Conservation (phyloP, 305 asterid genomes). For the Salvia sclarea region DNA sequence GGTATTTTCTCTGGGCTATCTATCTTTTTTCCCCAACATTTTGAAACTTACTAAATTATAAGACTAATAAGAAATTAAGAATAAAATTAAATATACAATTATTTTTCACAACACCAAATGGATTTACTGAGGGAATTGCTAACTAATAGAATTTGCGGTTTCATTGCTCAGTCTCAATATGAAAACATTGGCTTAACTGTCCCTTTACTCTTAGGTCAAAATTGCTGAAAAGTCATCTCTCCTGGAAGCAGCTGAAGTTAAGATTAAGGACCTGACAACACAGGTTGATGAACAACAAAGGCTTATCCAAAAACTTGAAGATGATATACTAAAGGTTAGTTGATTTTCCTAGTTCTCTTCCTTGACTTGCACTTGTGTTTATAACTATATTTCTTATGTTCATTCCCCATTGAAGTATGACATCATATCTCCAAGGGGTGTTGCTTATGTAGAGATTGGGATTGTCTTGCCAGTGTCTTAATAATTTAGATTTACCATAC, state of each 20-base stretch:
- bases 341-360: constrained; percentile 23
- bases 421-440: constrained; percentile 12
- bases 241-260: constrained; percentile 81
- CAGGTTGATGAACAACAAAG: constrained; percentile 77
- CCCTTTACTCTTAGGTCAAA: constrained; percentile 63
- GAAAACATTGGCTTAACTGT: constrained; percentile 23
- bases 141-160: neutral
- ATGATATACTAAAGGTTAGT: constrained; percentile 83
- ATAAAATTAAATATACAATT: neutral
- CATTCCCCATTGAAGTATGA: constrained; percentile 6
- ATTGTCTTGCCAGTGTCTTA: constrained; percentile 20
- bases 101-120: neutral
- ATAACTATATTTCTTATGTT: constrained; percentile 16
- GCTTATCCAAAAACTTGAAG: constrained; percentile 96
- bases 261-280: constrained; percentile 65
- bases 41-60: neutral
- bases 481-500: constrained; percentile 17
- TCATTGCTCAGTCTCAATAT: neutral
- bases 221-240: constrained; percentile 75
- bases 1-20: neutral
- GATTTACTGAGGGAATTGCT: neutral
- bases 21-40: neutral
- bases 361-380: constrained; percentile 13
- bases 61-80: no score
- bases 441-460: constrained; percentile 19